Evolutionary conservation across 2,329 filamentous ascomycete genomes (phyloP), one percentile per base, ranked within the genome.

Genomic region (Fusarium euwallaceae): DNA sequence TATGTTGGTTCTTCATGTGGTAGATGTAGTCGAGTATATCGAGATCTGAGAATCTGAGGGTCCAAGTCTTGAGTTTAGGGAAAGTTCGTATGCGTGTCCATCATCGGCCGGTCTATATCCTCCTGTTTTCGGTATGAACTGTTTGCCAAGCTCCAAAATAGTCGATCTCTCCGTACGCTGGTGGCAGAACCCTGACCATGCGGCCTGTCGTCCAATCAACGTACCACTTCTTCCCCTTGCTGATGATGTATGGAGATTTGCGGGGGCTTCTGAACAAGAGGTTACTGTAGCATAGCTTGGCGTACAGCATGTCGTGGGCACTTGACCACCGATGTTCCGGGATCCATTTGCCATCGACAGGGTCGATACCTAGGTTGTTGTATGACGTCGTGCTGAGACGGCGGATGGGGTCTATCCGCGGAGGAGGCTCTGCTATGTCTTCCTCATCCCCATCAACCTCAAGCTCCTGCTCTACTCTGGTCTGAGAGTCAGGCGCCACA

Each of bases 251-350:
- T 76, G 89, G 88, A 70, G 86, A 88, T 79, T 91, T 90, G 62
- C 89, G 84, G 27, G 89, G 89, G 68, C 87, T 88, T 66, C 87
- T 84, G 79, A 88, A 89, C 27, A 90, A 83, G 11, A 91, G 82
- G 60, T 89, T 87, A n/a, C 87, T 87, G 79, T 90, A 90, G 81
- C 89, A 91, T 11, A 90, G 83, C 79, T 88, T 89, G 61, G 89
- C 89, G 69, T 91, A 91, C 32, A 90, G 82, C 81, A 90, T 84
- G 75, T 91, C 89, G 80, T 91, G 89, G 37, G 86, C 86, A 53
- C 82, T 82, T 7, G 87, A 87, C 89, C 89, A 90, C 61, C 84
- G 81, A 75, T 90, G 88, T 67, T 85, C 83, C 2, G 89, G 89
- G 58, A 84, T 82, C 89, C 89, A 91, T 78, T 91, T 91, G 43